Conservation (phyloP, 805 yeast species). For the Priceomyces medius region DNA sequence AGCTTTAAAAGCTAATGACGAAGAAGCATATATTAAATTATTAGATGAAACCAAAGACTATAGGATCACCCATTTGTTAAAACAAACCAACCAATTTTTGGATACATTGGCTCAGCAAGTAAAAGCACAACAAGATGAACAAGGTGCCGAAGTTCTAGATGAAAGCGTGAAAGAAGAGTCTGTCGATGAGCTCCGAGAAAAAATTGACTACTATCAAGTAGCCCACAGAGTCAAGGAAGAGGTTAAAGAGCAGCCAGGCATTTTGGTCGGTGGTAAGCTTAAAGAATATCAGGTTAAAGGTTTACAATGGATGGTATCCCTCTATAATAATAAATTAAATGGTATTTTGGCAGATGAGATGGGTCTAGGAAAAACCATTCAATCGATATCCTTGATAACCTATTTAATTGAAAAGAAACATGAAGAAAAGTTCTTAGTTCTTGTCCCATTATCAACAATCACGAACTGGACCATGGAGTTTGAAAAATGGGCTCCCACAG, state of each 20-base stretch:
- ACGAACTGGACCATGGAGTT: constrained; percentile 86
- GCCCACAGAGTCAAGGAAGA: constrained; percentile 75
- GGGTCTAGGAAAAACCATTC: constrained; percentile 71
- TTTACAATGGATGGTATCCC: constrained; percentile 65
- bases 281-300: constrained; percentile 75
- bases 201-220: constrained; percentile 76
- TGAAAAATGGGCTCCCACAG: constrained; percentile 85
- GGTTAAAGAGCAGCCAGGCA: constrained; percentile 61
- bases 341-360: constrained; percentile 68
- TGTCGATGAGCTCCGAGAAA: constrained; percentile 58
- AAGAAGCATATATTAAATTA: constrained; percentile 80
- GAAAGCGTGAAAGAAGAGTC: constrained; percentile 24
- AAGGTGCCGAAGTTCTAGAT: constrained; percentile 26
- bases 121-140: constrained; percentile 66
- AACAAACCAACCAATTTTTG: constrained; percentile 75
- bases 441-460: constrained; percentile 80
- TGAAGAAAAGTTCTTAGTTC: constrained; percentile 70
- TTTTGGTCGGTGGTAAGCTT: constrained; percentile 73
- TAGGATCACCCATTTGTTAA: constrained; percentile 78
- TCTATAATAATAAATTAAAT: constrained; percentile 58
- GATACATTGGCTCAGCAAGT: constrained; percentile 80
- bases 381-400: constrained; percentile 73
- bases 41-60: constrained; percentile 86
- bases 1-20: constrained; percentile 84
- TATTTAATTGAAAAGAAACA: constrained; percentile 68